A percentile compares a stretch with the other conserved stretches of the same genome.
These are phyloP conservation scores for Iris macrosiphon DNA, from an alignment of 106 monocot genomes.

Conservation along the genomic window DNA sequence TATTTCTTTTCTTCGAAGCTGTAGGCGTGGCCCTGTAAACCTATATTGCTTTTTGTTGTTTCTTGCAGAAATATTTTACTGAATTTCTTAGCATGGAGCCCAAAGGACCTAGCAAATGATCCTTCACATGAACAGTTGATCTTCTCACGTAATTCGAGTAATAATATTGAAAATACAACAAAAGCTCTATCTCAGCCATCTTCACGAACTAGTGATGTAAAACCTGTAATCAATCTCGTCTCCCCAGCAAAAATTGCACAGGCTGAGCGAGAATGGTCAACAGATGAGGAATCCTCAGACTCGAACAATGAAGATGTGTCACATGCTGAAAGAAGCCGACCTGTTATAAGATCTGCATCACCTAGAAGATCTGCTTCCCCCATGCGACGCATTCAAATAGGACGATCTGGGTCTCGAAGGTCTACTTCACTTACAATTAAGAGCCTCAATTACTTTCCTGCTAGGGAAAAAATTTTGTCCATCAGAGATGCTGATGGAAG, in stretches of 20 bases:
- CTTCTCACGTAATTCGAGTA: conserved; percentile 7
- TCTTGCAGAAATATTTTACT: conserved; percentile 40
- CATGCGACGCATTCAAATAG: conserved; percentile 91
- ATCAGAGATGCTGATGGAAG: conserved; percentile 44
- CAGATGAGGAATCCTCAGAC: conserved; percentile 57
- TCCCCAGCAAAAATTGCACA: conserved; percentile 85
- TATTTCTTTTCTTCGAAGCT: neutral
- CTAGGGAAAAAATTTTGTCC: conserved; percentile 48
- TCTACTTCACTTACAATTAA: conserved; percentile 77
- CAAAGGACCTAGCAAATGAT: conserved; percentile 15
- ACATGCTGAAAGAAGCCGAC: conserved; percentile 69
- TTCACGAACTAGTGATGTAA: conserved; percentile 9
- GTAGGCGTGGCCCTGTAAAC: neutral
- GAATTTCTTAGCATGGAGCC: conserved; percentile 28
- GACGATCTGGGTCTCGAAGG: conserved; percentile 80
- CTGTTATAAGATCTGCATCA: conserved; percentile 69
- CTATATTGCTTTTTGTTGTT: conserved; percentile 2
- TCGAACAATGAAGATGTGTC: conserved; percentile 39
- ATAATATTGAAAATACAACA: conserved; percentile 11
- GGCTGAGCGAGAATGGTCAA: conserved; percentile 74
- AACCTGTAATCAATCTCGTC: conserved; percentile 12
- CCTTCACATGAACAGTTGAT: conserved; percentile 2
- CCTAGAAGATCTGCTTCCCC: conserved; percentile 95
- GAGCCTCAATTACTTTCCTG: conserved; percentile 72
- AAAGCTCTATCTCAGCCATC: neutral